Evolutionary conservation across 2,329 filamentous ascomycete species (phyloP), one percentile per base, ranked within the genome.

Genomic region (Epichloe coenophiala): DNA sequence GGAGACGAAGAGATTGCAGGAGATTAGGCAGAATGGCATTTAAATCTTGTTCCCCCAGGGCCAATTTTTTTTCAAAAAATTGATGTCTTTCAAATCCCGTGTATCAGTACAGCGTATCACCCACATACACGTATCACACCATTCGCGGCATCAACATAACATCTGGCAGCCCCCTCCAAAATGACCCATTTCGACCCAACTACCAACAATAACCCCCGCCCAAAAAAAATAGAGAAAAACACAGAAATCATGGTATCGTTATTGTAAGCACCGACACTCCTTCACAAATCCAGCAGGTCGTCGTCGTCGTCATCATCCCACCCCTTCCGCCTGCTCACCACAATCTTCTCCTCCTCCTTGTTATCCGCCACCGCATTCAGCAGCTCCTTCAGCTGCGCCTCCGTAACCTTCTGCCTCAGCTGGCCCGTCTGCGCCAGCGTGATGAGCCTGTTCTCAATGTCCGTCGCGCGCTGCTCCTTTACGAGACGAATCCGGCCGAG

Each of bases 401-500:
- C 93, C 1, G 86, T 91, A 45, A 98, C 88, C 66, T 95, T 94
- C 55, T 80, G 72, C 50, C 88, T 76, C 60, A 98, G 74, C 73
- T 97, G 93, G 23, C 91, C 90, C 23, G 83, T 80, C 61, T 89
- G 81, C 52, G 93, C 91, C 52, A 98, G 79, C 81, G 84, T 89
- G 67, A 98, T 90, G 51, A 98, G 78, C 47, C 91, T 73, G 75
- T 94, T 90, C 73, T 98, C 93, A 51, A 98, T 81, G 62, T 96
- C 89, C 54, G 77, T 79, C 37, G 93, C 93, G 61, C 93, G 87
- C 59, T 84, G 83, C 65, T 90, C 88, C 71, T 97, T 97, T 63
- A 98, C 93, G 54, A 98, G 82, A 36, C 91, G 85, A 71, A 98
- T 97, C 57, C 93, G 88, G 51, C 88, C 88, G 1, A 98, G 78